phyloP scores from a whole-genome alignment of 805 yeast genomes.

The Candida ovalis region DNA sequence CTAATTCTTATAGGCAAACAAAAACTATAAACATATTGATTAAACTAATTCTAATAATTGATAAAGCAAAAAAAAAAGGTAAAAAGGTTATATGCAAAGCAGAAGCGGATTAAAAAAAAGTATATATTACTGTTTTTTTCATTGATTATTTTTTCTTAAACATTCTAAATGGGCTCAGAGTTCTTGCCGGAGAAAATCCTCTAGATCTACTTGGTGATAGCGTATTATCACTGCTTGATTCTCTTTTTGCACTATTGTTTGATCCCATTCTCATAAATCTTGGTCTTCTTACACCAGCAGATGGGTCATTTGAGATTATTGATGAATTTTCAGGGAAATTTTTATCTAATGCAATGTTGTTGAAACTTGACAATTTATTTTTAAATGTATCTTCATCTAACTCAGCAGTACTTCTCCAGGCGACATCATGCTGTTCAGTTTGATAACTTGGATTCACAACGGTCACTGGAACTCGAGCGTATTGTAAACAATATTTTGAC shows the following conservation, averaged over 20 bases:
- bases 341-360: background rate
- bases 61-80: background rate
- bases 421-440: background rate
- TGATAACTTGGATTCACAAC: constrained; percentile 38
- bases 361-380: background rate
- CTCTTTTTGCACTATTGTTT: constrained; percentile 11
- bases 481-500: constrained; percentile 45
- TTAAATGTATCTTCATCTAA: background rate
- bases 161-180: constrained; percentile 30
- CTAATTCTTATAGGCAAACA: background rate
- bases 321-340: background rate
- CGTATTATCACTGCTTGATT: constrained; percentile 12
- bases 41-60: background rate
- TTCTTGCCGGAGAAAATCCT: constrained; percentile 28
- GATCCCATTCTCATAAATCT: constrained; percentile 24
- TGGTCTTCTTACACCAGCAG: constrained; percentile 12
- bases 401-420: background rate
- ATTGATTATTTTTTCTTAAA: constrained; percentile 15
- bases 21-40: background rate
- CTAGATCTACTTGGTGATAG: constrained; percentile 21
- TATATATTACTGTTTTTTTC: background rate
- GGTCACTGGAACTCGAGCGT: constrained; percentile 42
- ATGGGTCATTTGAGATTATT: constrained; percentile 3
- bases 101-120: too few relatives aligned
- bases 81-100: background rate